Conservation (phyloP, 352 stramenopile genomes). For the Globisporangium sylvaticum region DNA sequence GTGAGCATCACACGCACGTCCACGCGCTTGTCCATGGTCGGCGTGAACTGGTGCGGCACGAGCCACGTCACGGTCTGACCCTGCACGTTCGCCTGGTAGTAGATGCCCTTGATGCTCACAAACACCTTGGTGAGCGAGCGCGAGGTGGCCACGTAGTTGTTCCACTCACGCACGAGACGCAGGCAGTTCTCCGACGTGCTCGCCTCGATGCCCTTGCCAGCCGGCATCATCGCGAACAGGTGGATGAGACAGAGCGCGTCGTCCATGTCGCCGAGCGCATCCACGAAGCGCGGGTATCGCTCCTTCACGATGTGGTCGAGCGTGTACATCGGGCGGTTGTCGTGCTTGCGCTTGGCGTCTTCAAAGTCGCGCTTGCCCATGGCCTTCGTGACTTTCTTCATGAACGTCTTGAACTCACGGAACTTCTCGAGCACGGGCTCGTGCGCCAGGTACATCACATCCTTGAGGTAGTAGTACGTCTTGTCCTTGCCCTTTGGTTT, state of each 20-base stretch:
- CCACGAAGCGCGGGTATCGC: slow-evolving; percentile 96
- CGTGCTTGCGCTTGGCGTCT: slow-evolving; percentile 78
- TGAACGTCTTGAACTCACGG: slow-evolving; percentile 96
- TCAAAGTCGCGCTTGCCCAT: slow-evolving; percentile 84
- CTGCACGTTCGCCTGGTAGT: slow-evolving; percentile 95
- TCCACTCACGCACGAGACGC: slow-evolving; percentile 93
- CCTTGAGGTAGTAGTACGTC: slow-evolving; percentile 99
- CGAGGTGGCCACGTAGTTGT: slow-evolving; percentile 92
- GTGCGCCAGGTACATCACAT: slow-evolving; percentile 96
- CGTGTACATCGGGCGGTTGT: slow-evolving; percentile 91
- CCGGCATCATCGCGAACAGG: slow-evolving; percentile 96
- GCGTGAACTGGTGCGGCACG: slow-evolving; percentile 97
- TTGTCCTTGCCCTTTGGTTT: slow-evolving; percentile 94
- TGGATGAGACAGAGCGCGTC: slow-evolving; percentile 97
- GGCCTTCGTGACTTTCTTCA: slow-evolving; percentile 95
- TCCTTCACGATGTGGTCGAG: slow-evolving; percentile 99
- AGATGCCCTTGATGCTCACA: slow-evolving; percentile 99
- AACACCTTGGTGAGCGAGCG: slow-evolving; percentile 96
- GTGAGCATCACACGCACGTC: slow-evolving; percentile 99
- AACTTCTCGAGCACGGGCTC: slow-evolving; percentile 99
- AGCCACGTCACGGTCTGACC: slow-evolving; percentile 97
- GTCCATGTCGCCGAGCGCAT: slow-evolving; percentile 97
- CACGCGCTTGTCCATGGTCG: slow-evolving; percentile 95
- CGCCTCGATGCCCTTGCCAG: slow-evolving; percentile 82
- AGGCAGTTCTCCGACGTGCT: slow-evolving; percentile 90